Conservation (phyloP, 305 asterid genomes). For the Fraxinus dipetala region DNA sequence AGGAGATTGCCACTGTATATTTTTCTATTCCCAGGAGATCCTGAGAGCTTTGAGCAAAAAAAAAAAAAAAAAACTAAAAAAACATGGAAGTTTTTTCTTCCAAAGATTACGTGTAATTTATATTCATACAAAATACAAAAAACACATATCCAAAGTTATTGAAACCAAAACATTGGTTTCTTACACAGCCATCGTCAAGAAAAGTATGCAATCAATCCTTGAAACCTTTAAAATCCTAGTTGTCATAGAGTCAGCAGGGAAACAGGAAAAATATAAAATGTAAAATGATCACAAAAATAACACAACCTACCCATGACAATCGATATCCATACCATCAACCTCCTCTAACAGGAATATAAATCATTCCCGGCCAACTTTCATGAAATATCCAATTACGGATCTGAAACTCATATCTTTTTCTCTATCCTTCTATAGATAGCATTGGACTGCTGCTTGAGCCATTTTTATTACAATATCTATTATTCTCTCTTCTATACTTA, state of each 20-base stretch:
- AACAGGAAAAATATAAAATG: background rate
- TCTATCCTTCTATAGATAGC: background rate
- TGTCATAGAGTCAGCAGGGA: background rate
- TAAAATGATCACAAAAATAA: background rate
- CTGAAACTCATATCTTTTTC: background rate
- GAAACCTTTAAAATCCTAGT: background rate
- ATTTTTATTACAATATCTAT: background rate
- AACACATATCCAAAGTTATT: background rate
- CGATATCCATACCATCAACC: background rate
- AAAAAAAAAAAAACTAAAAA: no score
- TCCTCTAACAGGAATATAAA: background rate
- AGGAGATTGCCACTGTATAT: background rate
- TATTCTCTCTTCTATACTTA: background rate
- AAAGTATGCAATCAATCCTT: background rate
- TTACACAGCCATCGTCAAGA: background rate
- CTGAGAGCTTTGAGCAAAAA: background rate
- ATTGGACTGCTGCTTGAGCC: background rate
- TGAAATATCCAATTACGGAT: background rate
- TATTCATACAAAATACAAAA: background rate
- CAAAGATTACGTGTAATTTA: background rate
- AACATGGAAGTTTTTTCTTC: background rate
- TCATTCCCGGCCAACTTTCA: background rate
- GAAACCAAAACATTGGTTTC: background rate
- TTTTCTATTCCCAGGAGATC: background rate
- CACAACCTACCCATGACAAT: background rate